Evolutionary conservation across 176 grass and related monocot species (phyloP).

Genomic region (Alopecurus myosuroides): DNA sequence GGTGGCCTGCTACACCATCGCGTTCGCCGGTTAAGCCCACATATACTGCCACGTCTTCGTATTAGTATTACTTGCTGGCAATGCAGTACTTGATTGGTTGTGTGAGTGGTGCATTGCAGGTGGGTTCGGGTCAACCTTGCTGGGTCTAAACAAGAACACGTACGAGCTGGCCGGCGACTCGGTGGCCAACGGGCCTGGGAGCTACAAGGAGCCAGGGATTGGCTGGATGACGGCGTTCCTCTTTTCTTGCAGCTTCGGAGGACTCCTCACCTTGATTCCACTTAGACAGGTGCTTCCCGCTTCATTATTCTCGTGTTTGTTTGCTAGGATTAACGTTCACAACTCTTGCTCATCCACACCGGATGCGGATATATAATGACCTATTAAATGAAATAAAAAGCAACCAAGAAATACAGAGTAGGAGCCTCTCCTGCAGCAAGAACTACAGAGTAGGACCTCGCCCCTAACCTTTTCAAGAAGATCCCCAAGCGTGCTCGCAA

Average conservation of each 20-base stretch:
- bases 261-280: conserved; percentile 69
- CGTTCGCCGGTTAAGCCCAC: conserved; percentile 55
- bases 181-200: conserved; percentile 63
- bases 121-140: conserved; percentile 82
- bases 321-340: background rate
- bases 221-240: conserved; percentile 83
- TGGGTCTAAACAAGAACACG: conserved; percentile 84
- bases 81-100: background rate
- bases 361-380: no score
- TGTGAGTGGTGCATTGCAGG: conserved; percentile 21
- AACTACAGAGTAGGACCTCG: no score
- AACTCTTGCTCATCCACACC: no score
- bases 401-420: no score
- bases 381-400: no score
- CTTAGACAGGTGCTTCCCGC: conserved; percentile 61
- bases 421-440: no score
- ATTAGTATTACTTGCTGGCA: background rate
- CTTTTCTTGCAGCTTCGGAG: conserved; percentile 55
- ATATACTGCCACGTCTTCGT: background rate
- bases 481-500: no score
- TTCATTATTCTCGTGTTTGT: background rate
- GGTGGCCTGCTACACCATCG: conserved; percentile 89
- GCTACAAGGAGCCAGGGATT: conserved; percentile 78
- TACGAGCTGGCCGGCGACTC: conserved; percentile 72
- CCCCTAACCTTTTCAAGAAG: no score